These are phyloP conservation scores for Blastocladiella britannica DNA, from an alignment of 192 early-diverging fungal genomes.

Conservation along the genomic window DNA sequence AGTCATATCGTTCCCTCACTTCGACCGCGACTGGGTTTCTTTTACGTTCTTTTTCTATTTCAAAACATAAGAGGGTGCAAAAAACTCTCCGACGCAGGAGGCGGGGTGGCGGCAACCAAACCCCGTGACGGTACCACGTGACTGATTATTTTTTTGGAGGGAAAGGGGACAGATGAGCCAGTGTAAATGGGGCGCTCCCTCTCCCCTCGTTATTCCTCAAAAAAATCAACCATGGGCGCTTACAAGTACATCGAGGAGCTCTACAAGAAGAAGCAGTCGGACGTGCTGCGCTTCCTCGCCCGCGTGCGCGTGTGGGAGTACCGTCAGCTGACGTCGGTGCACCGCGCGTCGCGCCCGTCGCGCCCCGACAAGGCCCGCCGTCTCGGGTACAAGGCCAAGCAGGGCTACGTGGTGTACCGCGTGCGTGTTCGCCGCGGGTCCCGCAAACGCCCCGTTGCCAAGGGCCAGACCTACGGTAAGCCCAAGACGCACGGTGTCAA, in stretches of 20 bases:
- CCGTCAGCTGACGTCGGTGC: constrained; percentile 96
- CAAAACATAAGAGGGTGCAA: no score
- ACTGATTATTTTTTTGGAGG: no score
- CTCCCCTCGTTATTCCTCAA: background rate
- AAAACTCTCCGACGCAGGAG: no score
- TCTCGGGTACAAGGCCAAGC: constrained; percentile 99
- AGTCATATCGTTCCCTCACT: no score
- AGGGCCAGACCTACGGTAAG: constrained; percentile 98
- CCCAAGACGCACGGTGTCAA: constrained; percentile 92
- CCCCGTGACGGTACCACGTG: no score
- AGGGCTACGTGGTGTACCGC: constrained; percentile 98
- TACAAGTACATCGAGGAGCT: constrained; percentile 90
- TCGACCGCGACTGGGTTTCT: no score
- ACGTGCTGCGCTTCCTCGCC: constrained; percentile 96
- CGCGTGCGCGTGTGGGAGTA: constrained; percentile 96
- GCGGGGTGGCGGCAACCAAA: no score
- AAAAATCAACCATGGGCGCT: constrained; percentile 27
- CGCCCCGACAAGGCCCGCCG: constrained; percentile 98
- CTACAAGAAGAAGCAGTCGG: constrained; percentile 98
- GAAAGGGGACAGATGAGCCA: no score
- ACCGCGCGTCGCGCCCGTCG: constrained; percentile 93
- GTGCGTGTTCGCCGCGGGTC: constrained; percentile 96
- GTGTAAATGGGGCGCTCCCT: no score
- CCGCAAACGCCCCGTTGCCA: constrained; percentile 90
- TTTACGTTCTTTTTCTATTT: no score